Percentiles rank a stretch among this genome's conserved stretches.
Conservation (phyloP, 164 flowering plant genomes). For the Vitis vinifera region DNA sequence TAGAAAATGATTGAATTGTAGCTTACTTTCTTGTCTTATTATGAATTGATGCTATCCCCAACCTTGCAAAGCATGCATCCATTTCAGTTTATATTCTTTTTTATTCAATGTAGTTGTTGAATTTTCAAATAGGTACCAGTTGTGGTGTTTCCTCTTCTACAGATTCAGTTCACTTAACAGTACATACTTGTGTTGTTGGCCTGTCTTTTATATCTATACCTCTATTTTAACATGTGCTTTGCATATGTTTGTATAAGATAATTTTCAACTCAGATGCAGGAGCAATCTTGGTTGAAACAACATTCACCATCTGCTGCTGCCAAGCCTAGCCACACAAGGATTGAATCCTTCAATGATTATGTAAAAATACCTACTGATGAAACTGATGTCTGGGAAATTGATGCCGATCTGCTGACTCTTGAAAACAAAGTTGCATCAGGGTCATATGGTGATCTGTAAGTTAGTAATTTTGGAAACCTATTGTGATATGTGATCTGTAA, state of each 20-base stretch:
- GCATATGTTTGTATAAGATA: background rate
- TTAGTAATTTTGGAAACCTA: conserved; percentile 9
- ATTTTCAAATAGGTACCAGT: background rate
- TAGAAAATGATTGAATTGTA: too few relatives aligned
- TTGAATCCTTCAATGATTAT: conserved; percentile 10
- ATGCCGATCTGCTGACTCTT: conserved; percentile 33
- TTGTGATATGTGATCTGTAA: background rate
- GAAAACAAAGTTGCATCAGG: conserved; percentile 50
- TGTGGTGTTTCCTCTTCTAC: background rate
- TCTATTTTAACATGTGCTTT: background rate
- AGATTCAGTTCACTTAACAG: background rate
- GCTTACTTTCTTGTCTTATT: background rate
- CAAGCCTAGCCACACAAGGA: conserved; percentile 6
- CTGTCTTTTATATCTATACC: background rate
- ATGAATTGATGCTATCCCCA: background rate
- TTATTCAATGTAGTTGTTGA: background rate
- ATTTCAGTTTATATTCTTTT: background rate
- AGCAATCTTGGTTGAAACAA: conserved; percentile 22
- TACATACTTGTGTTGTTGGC: background rate
- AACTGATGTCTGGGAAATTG: conserved; percentile 59
- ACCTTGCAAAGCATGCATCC: background rate
- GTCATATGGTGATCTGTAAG: conserved; percentile 72
- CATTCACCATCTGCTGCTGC: conserved; percentile 8
- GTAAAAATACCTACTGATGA: conserved; percentile 45
- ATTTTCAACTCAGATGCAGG: conserved; percentile 22